Conservation (phyloP, 257 asterid genomes). For the Ligustrum vulgare region DNA sequence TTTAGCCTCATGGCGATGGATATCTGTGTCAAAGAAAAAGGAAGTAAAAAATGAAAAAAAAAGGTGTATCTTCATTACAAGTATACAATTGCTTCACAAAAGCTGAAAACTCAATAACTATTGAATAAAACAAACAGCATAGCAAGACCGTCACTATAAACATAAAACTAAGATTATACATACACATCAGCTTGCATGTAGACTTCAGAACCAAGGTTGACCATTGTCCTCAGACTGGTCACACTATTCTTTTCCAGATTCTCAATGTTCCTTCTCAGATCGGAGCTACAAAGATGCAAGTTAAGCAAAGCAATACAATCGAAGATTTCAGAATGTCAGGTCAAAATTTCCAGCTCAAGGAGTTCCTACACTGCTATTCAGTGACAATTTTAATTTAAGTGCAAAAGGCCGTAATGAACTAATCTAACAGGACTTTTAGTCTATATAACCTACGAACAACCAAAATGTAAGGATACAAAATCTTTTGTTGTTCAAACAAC, state of each 20-base stretch:
- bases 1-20: neutral
- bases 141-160: conserved; percentile 1
- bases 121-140: neutral
- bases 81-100: neutral
- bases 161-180: conserved; percentile 26
- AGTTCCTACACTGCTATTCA: neutral
- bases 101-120: neutral
- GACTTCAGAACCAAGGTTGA: conserved; percentile 90
- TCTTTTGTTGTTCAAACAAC: conserved; percentile 79
- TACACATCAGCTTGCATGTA: conserved; percentile 92
- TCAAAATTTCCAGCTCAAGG: neutral
- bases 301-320: conserved; percentile 38
- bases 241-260: conserved; percentile 81
- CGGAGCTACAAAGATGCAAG: conserved; percentile 56
- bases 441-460: conserved; percentile 4
- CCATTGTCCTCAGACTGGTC: conserved; percentile 68
- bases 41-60: too few species aligned
- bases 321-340: neutral
- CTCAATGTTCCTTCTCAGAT: conserved; percentile 76
- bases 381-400: neutral
- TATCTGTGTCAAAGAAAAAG: neutral
- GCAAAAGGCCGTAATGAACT: neutral
- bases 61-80: neutral
- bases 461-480: conserved; percentile 66
- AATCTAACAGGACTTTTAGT: conserved; percentile 14